Evolutionary conservation across 805 yeast genomes (phyloP).

Genomic region (Yamadazyma phyllophila): DNA sequence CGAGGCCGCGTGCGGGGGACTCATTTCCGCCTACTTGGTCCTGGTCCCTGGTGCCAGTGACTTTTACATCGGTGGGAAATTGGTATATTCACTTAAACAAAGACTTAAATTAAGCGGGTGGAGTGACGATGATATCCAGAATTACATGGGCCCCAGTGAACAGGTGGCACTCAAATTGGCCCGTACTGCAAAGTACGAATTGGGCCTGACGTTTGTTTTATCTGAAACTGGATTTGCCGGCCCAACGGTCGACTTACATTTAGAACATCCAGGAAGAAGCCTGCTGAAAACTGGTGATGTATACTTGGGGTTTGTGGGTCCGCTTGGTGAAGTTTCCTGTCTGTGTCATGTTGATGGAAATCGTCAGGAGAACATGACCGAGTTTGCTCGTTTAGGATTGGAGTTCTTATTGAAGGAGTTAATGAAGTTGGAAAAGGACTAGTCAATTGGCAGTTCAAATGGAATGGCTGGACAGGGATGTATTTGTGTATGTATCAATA

Average conservation of each 20-base stretch:
- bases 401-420: slow-evolving; percentile 55
- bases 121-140: slow-evolving; percentile 64
- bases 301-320: slow-evolving; percentile 69
- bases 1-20: slow-evolving; percentile 90
- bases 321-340: slow-evolving; percentile 51
- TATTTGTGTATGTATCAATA: no score
- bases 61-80: slow-evolving; percentile 81
- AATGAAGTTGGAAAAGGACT: slow-evolving; percentile 13
- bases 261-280: slow-evolving; percentile 16
- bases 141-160: slow-evolving; percentile 81
- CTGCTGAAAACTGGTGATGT: slow-evolving; percentile 56
- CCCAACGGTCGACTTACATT: slow-evolving; percentile 50
- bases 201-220: slow-evolving; percentile 78
- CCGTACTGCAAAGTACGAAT: slow-evolving; percentile 71
- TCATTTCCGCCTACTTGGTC: slow-evolving; percentile 74
- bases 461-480: no score
- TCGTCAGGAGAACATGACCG: slow-evolving; percentile 69
- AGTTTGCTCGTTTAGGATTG: slow-evolving; percentile 68
- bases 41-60: slow-evolving; percentile 83
- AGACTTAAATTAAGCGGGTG: slow-evolving; percentile 76
- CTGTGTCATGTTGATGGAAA: slow-evolving; percentile 39
- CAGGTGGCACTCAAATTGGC: slow-evolving; percentile 74
- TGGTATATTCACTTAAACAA: slow-evolving; percentile 74
- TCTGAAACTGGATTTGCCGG: slow-evolving; percentile 92
- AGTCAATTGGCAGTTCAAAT: no score